Evolutionary conservation across 352 stramenopile species (phyloP).

Genomic region (Phytopythium boreale): DNA sequence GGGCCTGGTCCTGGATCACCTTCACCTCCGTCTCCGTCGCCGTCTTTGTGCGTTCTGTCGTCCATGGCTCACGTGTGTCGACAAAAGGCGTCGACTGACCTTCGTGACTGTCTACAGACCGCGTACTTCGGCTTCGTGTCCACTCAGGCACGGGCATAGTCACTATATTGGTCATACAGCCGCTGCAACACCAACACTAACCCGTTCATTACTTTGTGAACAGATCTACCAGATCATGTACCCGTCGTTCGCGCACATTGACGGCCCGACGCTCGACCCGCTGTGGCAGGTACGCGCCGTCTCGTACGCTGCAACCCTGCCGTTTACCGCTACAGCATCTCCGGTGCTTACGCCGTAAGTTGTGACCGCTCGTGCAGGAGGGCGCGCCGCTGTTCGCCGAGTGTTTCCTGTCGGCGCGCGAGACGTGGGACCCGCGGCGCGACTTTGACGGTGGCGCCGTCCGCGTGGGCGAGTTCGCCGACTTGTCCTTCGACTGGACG

Average conservation of each 20-base stretch:
- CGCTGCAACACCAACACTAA: too few species aligned
- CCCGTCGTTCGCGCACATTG: slow-evolving; percentile 43
- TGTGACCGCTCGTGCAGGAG: slow-evolving; percentile 17
- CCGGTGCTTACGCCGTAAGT: too few species aligned
- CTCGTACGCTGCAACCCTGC: not conserved
- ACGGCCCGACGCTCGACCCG: slow-evolving; percentile 50
- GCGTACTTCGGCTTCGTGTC: slow-evolving; percentile 57
- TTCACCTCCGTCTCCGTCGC: slow-evolving; percentile 57
- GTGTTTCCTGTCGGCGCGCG: slow-evolving; percentile 53
- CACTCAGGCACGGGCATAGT: slow-evolving; percentile 31
- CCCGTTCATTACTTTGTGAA: too few species aligned
- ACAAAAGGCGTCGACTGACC: not conserved
- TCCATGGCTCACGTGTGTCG: not conserved
- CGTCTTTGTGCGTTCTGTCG: slow-evolving; percentile 46
- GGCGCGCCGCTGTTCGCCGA: slow-evolving; percentile 50
- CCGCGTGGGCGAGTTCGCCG: slow-evolving; percentile 45
- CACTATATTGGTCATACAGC: too few species aligned
- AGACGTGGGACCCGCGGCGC: slow-evolving; percentile 31
- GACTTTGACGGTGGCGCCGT: slow-evolving; percentile 43
- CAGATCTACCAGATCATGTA: slow-evolving; percentile 78
- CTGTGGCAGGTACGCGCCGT: slow-evolving; percentile 43
- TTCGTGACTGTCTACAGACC: slow-evolving; percentile 20
- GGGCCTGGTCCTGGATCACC: slow-evolving; percentile 39
- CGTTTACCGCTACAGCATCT: too few species aligned
- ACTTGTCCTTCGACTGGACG: slow-evolving; percentile 68